Evolutionary conservation across 2,329 filamentous ascomycete species (phyloP).

Genomic region (Aspergillus aculeatinus): DNA sequence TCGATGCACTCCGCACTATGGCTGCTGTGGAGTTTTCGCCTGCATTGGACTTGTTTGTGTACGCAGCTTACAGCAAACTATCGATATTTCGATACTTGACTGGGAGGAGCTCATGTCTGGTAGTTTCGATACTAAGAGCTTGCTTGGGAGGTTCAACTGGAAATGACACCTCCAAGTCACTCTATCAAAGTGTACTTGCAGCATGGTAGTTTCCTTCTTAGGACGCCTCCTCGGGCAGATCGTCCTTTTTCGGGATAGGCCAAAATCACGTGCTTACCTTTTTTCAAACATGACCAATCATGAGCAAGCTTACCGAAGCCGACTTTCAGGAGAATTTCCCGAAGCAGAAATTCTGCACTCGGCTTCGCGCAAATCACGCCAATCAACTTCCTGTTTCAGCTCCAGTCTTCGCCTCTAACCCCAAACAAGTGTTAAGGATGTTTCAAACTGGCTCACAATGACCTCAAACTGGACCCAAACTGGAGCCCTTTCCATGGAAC

Average conservation of each 20-base stretch:
- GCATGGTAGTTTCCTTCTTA: no score
- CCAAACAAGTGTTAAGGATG: not conserved
- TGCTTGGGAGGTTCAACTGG: no score
- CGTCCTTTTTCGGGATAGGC: not conserved
- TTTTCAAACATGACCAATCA: not conserved
- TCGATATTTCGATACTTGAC: no score
- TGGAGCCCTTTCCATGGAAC: not conserved
- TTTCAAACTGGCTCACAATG: constrained; percentile 1
- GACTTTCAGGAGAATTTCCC: not conserved
- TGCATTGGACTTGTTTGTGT: no score
- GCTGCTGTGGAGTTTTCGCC: no score
- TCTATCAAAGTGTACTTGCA: no score
- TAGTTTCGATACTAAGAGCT: no score
- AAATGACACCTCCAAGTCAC: no score
- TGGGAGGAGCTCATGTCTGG: no score
- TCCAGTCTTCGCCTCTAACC: not conserved
- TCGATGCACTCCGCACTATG: no score
- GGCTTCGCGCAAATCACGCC: not conserved
- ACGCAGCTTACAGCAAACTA: no score
- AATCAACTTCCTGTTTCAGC: not conserved
- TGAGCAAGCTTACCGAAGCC: not conserved
- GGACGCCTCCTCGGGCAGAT: not conserved
- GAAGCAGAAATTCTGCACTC: not conserved
- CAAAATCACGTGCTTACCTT: not conserved
- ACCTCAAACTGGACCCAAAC: not conserved